These are phyloP conservation scores for Quercus alba DNA, from an alignment of 306 rosid genomes.

Conservation along the genomic window DNA sequence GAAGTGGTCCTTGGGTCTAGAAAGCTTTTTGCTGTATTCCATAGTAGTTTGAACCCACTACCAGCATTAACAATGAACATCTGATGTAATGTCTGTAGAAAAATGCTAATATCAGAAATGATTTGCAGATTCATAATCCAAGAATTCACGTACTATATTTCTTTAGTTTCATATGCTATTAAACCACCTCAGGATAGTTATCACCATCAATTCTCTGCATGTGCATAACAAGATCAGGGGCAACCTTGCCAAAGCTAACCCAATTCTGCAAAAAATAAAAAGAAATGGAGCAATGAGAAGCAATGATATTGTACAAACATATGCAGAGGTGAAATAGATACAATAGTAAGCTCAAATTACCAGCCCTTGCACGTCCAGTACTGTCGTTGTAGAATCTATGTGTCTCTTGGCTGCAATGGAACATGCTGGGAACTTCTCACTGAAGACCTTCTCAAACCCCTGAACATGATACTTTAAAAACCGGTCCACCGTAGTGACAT, in stretches of 20 bases:
- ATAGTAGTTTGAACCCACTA: constrained; percentile 78
- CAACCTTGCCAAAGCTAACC: constrained; percentile 78
- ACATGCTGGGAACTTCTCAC: constrained; percentile 92
- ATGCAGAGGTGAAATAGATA: constrained; percentile 17
- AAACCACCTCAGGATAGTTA: constrained; percentile 91
- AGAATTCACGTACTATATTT: not conserved
- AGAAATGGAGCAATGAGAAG: constrained; percentile 14
- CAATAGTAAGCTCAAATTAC: constrained; percentile 38
- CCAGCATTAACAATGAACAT: constrained; percentile 98
- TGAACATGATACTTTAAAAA: constrained; percentile 87
- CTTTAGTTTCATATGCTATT: constrained; percentile 19
- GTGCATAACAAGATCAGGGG: constrained; percentile 86
- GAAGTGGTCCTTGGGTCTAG: constrained; percentile 94
- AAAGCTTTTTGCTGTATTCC: constrained; percentile 85
- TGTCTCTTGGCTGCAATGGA: constrained; percentile 84
- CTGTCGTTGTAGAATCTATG: constrained; percentile 73
- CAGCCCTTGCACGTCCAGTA: constrained; percentile 91
- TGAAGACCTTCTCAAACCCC: constrained; percentile 84
- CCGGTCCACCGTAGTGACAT: constrained; percentile 78
- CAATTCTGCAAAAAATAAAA: constrained; percentile 52
- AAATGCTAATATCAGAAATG: constrained; percentile 34
- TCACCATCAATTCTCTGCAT: constrained; percentile 93
- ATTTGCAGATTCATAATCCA: constrained; percentile 9
- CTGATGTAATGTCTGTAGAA: constrained; percentile 84
- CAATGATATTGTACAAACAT: not conserved